Evolutionary conservation across 345 rosid genomes (phyloP).

Genomic region (Atalantia buxifolia): DNA sequence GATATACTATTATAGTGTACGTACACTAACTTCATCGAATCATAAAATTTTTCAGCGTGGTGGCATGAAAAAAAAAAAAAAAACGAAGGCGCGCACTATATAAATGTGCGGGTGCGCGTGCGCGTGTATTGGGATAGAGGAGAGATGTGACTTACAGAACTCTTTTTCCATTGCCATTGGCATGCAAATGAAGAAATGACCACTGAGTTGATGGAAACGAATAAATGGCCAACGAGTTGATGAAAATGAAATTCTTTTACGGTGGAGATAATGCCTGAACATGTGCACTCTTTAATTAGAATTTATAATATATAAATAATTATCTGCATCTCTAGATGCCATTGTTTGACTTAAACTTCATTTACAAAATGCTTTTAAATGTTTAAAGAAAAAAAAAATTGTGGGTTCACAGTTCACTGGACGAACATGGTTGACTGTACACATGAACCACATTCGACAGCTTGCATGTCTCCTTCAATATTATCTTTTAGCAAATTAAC

Average conservation of each 20-base stretch:
- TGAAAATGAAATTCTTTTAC: not conserved
- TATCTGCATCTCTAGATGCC: not conserved
- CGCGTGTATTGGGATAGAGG: too few relatives aligned
- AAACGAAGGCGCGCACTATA: fast-evolving
- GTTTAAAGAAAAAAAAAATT: too few relatives aligned
- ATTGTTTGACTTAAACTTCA: not conserved
- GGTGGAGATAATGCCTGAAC: not conserved
- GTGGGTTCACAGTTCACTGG: not conserved
- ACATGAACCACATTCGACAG: not conserved
- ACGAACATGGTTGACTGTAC: not conserved
- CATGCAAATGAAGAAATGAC: not conserved
- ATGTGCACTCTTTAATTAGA: not conserved
- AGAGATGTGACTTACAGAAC: too few relatives aligned
- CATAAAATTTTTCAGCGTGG: too few relatives aligned
- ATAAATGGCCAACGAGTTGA: not conserved
- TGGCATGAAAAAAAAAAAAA: too few relatives aligned
- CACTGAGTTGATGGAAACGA: too few relatives aligned
- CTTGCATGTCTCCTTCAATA: not conserved
- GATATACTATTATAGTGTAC: too few relatives aligned
- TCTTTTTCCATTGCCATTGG: too few relatives aligned
- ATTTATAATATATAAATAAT: not conserved
- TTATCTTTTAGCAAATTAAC: not conserved
- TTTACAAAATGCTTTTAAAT: not conserved
- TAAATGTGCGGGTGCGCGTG: too few relatives aligned
- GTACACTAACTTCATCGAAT: fast-evolving